phyloP scores from a whole-genome alignment of 345 rosid genomes.

The Sisymbrium irio region DNA sequence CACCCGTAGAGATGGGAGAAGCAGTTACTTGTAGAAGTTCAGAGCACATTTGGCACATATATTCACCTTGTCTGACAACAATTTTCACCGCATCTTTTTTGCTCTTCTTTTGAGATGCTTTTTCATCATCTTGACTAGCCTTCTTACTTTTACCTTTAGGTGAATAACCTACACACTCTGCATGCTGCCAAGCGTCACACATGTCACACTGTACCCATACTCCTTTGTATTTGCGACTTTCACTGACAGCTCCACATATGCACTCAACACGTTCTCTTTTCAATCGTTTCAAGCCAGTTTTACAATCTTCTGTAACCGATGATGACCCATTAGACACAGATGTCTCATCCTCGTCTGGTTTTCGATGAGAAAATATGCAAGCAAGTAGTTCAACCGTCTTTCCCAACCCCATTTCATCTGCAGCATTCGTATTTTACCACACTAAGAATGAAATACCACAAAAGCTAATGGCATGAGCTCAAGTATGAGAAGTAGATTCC shows the following conservation, averaged over 20 bases:
- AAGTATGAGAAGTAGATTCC: neutral
- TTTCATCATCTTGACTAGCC: conserved; percentile 27
- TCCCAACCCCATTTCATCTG: conserved; percentile 99
- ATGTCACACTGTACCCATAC: conserved; percentile 95
- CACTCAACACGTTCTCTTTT: conserved; percentile 94
- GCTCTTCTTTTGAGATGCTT: conserved; percentile 39
- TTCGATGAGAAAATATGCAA: conserved; percentile 71
- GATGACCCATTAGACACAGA: conserved; percentile 16
- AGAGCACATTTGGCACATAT: conserved; percentile 70
- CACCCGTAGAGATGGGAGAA: conserved; percentile 78
- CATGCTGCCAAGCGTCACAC: conserved; percentile 99
- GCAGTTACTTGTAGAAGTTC: conserved; percentile 72
- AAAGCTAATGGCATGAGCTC: neutral
- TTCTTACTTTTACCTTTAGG: conserved; percentile 57
- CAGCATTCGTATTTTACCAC: conserved; percentile 31
- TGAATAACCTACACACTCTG: conserved; percentile 94
- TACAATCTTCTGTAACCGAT: conserved; percentile 37
- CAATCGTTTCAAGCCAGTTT: conserved; percentile 52
- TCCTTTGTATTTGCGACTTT: conserved; percentile 72
- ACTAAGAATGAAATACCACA: neutral
- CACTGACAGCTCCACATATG: conserved; percentile 92
- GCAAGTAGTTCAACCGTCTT: conserved; percentile 97
- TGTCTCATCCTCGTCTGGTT: conserved; percentile 46
- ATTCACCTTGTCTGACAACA: conserved; percentile 71
- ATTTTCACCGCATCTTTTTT: conserved; percentile 49